These are phyloP conservation scores for Phlebiopsis gigantea DNA, from an alignment of 768 basidiomycete genomes.

Conservation along the genomic window DNA sequence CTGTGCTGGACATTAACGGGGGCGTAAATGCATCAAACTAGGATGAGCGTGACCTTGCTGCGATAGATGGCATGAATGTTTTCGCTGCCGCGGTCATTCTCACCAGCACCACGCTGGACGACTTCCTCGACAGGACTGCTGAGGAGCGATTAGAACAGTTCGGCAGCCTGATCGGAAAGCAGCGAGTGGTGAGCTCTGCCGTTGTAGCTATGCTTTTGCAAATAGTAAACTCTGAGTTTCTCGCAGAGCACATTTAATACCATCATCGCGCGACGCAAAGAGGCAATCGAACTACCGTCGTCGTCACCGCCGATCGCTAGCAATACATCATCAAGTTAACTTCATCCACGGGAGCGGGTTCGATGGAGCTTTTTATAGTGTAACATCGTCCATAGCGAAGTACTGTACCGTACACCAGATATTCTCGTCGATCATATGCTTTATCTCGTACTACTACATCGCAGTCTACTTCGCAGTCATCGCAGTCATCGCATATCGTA, in stretches of 20 bases:
- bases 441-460: too few species aligned
- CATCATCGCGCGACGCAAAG: conserved; percentile 30
- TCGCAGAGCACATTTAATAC: conserved; percentile 31
- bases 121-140: conserved; percentile 47
- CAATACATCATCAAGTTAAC: not conserved
- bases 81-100: conserved; percentile 67
- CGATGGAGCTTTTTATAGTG: too few species aligned
- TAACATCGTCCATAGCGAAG: too few species aligned
- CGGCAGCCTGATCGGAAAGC: conserved; percentile 40
- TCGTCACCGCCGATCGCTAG: conserved; percentile 15
- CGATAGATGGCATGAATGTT: conserved; percentile 58
- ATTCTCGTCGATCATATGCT: too few species aligned
- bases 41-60: conserved; percentile 58
- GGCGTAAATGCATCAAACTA: conserved; percentile 20
- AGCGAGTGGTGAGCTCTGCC: conserved; percentile 44
- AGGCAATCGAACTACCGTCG: conserved; percentile 25
- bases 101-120: conserved; percentile 45
- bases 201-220: too few species aligned
- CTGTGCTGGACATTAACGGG: too few species aligned
- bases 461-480: too few species aligned
- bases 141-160: conserved; percentile 44
- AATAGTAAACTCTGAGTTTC: not conserved
- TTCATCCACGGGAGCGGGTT: too few species aligned
- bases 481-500: too few species aligned
- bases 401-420: too few species aligned